phyloP scores from a whole-genome alignment of 176 grass and related monocot genomes.

The Saccharum officinarum region DNA sequence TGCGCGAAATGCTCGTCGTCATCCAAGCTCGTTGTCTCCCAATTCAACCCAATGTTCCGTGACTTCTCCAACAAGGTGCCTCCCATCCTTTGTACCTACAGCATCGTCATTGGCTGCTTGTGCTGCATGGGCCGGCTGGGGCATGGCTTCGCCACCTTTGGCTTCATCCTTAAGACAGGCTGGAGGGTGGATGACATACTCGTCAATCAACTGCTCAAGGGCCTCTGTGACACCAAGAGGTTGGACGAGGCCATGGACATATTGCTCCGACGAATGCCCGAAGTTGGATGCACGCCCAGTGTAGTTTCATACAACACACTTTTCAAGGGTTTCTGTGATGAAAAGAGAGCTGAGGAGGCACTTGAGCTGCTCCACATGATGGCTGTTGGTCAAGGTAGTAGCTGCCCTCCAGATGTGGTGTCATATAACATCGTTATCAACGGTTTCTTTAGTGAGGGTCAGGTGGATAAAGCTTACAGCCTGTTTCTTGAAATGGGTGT shows the following conservation, averaged over 20 bases:
- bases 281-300: fast-evolving
- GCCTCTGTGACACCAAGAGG: not conserved
- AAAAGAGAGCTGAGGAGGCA: not conserved
- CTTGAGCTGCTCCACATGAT: not conserved
- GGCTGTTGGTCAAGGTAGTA: not conserved
- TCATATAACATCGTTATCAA: too few relatives aligned
- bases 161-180: not conserved
- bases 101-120: not conserved
- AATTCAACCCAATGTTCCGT: not conserved
- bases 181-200: not conserved
- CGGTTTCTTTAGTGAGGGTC: too few relatives aligned
- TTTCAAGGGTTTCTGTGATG: not conserved
- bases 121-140: not conserved
- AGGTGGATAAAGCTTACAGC: too few relatives aligned
- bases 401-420: too few relatives aligned
- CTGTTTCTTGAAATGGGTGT: too few relatives aligned
- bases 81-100: not conserved
- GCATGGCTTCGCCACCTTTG: not conserved
- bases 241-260: not conserved
- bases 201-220: not conserved
- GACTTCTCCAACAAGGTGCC: not conserved
- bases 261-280: not conserved
- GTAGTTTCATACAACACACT: not conserved
- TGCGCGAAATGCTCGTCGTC: too few relatives aligned
- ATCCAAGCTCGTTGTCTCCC: not conserved